Percentiles rank a stretch among this genome's conserved stretches.
Conservation (phyloP, 768 basidiomycete genomes). For the Exsudoporus frostii region DNA sequence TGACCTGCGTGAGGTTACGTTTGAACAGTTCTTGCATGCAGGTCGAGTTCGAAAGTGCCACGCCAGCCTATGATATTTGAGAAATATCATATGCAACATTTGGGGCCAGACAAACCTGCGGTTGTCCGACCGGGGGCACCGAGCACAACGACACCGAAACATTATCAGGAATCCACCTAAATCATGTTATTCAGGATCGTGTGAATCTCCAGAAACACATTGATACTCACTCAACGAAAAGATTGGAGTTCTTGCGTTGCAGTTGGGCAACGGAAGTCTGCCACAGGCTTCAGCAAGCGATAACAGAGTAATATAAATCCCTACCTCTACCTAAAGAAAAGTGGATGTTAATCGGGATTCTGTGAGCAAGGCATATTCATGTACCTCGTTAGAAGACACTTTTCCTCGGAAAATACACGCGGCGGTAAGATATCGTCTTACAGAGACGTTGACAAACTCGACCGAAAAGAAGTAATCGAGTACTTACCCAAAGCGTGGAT, state of each 20-base stretch:
- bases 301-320: slow-evolving; percentile 15
- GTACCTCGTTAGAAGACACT: slow-evolving; percentile 75
- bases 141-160: slow-evolving; percentile 81
- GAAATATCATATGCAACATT: slow-evolving; percentile 1
- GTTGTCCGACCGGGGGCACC: slow-evolving; percentile 79
- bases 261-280: slow-evolving; percentile 71
- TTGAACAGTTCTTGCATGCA: slow-evolving; percentile 85
- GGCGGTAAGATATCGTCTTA: slow-evolving; percentile 83
- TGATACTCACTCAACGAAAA: slow-evolving; percentile 71
- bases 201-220: background rate
- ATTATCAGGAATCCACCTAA: slow-evolving; percentile 88
- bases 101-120: slow-evolving; percentile 43
- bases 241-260: slow-evolving; percentile 68
- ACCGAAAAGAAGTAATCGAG: background rate
- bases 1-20: slow-evolving; percentile 61
- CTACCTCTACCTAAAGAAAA: slow-evolving; percentile 49
- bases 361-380: slow-evolving; percentile 20
- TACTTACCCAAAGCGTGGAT: slow-evolving; percentile 69
- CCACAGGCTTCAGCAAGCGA: slow-evolving; percentile 5
- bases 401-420: slow-evolving; percentile 86
- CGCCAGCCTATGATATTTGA: slow-evolving; percentile 48
- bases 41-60: slow-evolving; percentile 74
- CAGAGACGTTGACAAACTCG: background rate
- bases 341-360: background rate
- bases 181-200: slow-evolving; percentile 2